phyloP scores from a whole-genome alignment of 148 eudicot genomes.

The Diospyros lotus region DNA sequence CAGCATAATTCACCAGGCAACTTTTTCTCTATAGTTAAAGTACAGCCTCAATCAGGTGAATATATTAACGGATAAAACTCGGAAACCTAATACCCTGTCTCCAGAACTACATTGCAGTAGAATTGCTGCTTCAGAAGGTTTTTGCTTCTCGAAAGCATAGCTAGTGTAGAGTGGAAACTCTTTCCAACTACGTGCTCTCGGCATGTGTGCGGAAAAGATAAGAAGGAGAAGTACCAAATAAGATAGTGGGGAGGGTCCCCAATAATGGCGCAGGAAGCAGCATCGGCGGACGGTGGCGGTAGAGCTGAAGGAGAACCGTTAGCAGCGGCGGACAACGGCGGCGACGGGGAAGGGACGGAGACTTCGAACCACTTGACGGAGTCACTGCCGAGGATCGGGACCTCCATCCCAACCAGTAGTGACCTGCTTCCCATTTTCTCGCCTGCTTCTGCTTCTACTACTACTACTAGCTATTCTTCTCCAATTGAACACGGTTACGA shows the following conservation, averaged over 20 bases:
- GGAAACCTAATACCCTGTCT: not conserved
- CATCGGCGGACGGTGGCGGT: conserved; percentile 35
- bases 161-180: not conserved
- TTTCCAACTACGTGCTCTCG: no score
- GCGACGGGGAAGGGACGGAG: conserved; percentile 37
- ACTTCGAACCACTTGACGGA: conserved; percentile 63
- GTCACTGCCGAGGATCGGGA: conserved; percentile 61
- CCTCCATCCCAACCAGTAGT: conserved; percentile 60
- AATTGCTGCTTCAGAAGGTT: not conserved
- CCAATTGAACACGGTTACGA: no score
- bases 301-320: conserved; percentile 7
- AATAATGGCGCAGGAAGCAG: conserved; percentile 53
- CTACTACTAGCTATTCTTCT: no score
- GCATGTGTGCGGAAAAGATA: not conserved
- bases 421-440: conserved; percentile 32
- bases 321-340: conserved; percentile 2
- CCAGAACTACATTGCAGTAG: not conserved
- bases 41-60: not conserved
- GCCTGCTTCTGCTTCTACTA: no score
- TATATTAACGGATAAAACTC: not conserved
- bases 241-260: conserved; percentile 73
- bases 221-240: conserved; percentile 47
- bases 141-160: not conserved
- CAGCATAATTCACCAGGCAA: not conserved
- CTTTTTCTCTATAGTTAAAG: not conserved